Conservation (phyloP, 108 stramenopile species). For the Nitzschia sp. region DNA sequence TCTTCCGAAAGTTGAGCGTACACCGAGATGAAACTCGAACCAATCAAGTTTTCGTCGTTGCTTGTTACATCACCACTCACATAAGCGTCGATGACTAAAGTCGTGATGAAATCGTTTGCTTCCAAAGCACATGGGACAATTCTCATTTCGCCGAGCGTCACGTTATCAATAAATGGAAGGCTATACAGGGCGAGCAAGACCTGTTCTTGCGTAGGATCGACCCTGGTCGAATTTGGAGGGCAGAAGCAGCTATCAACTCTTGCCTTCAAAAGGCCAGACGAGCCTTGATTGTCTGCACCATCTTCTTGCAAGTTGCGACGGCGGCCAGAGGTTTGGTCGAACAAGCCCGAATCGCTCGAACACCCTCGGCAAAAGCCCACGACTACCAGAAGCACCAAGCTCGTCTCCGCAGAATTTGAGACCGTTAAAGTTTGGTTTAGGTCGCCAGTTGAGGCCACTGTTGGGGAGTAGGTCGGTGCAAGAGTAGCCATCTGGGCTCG, state of each 20-base stretch:
- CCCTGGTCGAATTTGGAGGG: neutral
- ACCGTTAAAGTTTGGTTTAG: neutral
- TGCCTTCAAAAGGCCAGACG: no score
- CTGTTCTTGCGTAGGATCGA: neutral
- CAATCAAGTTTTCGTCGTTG: neutral
- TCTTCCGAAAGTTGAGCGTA: constrained; percentile 1
- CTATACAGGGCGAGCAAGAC: neutral
- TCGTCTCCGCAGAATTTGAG: neutral
- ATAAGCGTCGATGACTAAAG: neutral
- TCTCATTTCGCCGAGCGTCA: neutral
- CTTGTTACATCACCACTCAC: neutral
- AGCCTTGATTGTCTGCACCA: no score
- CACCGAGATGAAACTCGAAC: neutral
- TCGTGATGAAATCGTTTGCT: neutral
- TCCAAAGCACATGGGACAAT: neutral
- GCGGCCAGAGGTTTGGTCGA: neutral
- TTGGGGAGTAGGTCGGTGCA: neutral
- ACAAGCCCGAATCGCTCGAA: neutral
- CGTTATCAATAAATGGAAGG: neutral
- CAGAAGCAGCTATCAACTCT: neutral
- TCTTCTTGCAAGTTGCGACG: neutral
- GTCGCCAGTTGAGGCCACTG: neutral
- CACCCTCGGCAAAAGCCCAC: neutral
- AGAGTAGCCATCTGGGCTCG: neutral
- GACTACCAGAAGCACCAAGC: neutral